These are phyloP conservation scores for Mimosa bimucronata DNA, from an alignment of 306 rosid genomes.

Conservation along the genomic window DNA sequence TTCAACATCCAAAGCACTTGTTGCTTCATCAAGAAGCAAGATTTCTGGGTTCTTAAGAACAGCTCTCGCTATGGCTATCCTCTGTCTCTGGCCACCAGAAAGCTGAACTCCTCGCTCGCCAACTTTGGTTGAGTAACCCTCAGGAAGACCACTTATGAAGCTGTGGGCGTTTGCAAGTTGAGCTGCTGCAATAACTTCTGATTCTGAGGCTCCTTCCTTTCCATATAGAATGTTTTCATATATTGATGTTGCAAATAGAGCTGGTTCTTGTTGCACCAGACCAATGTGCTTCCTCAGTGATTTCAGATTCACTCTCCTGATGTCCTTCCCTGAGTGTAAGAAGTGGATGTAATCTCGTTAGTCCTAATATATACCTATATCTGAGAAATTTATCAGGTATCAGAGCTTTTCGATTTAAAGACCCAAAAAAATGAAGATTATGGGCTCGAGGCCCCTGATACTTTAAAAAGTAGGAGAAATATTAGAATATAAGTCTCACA, in stretches of 20 bases:
- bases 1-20: conserved; percentile 82
- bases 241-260: conserved; percentile 82
- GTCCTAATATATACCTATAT: no score
- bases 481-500: no score
- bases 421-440: no score
- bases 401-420: no score
- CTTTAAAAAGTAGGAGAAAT: no score
- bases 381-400: no score
- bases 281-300: conserved; percentile 81
- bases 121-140: conserved; percentile 83
- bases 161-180: conserved; percentile 84
- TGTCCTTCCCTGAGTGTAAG: conserved; percentile 68
- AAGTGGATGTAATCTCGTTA: background rate
- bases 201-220: conserved; percentile 73
- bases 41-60: conserved; percentile 78
- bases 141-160: conserved; percentile 79
- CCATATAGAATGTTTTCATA: conserved; percentile 83
- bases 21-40: conserved; percentile 83
- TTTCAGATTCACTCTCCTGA: conserved; percentile 62
- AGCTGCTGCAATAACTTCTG: conserved; percentile 80
- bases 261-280: conserved; percentile 91
- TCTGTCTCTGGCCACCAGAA: conserved; percentile 88
- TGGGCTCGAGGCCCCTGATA: no score
- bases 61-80: conserved; percentile 88
- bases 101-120: conserved; percentile 94